These are phyloP conservation scores for Tardiomyces digboiensis DNA, from an alignment of 1,139 yeast species.

Conservation along the genomic window DNA sequence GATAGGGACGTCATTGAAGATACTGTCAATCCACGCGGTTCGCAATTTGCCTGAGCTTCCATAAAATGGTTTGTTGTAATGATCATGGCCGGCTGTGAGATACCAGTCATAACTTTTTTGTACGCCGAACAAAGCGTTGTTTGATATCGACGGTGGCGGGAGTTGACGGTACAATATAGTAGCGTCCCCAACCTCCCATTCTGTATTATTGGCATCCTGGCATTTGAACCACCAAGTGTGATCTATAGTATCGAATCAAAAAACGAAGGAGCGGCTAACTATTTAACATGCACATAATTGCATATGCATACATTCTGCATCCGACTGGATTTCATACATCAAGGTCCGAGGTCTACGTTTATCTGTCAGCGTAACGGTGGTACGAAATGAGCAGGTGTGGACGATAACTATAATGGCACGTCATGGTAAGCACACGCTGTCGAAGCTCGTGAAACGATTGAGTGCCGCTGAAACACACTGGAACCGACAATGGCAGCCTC, in stretches of 20 bases:
- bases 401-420: not conserved
- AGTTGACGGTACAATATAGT: too few relatives aligned
- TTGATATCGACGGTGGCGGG: not conserved
- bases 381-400: too few relatives aligned
- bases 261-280: not conserved
- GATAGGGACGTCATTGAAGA: conserved; percentile 75
- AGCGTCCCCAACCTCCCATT: not conserved
- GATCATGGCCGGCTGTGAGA: conserved; percentile 18
- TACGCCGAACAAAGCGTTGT: not conserved
- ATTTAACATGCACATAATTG: too few relatives aligned
- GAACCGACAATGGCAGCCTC: too few relatives aligned
- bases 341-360: too few relatives aligned
- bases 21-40: conserved; percentile 54
- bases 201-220: not conserved
- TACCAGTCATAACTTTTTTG: conserved; percentile 16
- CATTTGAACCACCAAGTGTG: not conserved
- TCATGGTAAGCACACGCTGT: not conserved
- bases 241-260: not conserved
- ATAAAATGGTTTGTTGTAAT: conserved; percentile 8
- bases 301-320: too few relatives aligned
- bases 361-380: too few relatives aligned
- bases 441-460: not conserved
- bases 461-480: not conserved
- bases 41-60: conserved; percentile 1
- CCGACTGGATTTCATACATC: too few relatives aligned